Evolutionary conservation across 2,329 filamentous ascomycete species (phyloP), one percentile per base, ranked within the genome.

Genomic region (Diaporthe velutina): DNA sequence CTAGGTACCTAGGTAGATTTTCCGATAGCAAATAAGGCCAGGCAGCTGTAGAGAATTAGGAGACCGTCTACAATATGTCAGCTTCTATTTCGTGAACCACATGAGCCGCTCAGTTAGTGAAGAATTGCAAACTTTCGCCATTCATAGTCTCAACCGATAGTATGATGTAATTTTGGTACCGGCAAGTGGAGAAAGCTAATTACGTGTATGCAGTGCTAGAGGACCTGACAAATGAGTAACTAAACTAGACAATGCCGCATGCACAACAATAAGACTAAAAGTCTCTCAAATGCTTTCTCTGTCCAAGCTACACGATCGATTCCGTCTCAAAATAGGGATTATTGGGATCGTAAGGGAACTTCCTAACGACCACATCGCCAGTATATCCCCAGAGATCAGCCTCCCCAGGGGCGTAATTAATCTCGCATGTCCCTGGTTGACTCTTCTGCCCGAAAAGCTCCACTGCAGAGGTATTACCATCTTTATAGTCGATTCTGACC

Each of bases 301-400:
- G 9, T 57, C 52, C n/a, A n/a, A n/a, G n/a, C 35, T 76, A 78
- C 4, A 77, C 78, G 40, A 82, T 81, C 30, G 77, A 78, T 10
- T 80, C 79, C 40, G 81, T 82, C 76, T 82, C 79, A 75, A 74
- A 82, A 66, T 79, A 83, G 10, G 82, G 82, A 75, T 83, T 71
- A 42, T 80, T 80, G 6, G 83, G 83, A 74, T 83, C 79, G 76
- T 82, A 85, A 9, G 83, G 83, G 73, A 84, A 84, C 77, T 84
- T 84, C 68, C 83, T 76, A 10, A 83, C 79, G 2, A 84, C 82
- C 12, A 82, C 77, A 74, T 84, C 83, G 1, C 83, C 82, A 12
- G 76, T 79, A 72, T 84, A 84, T 0, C 57, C 75, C 67, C 73
- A 79, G 70, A 83, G 75, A 57, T 81, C 78, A 30, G 77, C 76